Evolutionary conservation across 768 basidiomycete species (phyloP).

Genomic region (Agrocybe chaxingu): DNA sequence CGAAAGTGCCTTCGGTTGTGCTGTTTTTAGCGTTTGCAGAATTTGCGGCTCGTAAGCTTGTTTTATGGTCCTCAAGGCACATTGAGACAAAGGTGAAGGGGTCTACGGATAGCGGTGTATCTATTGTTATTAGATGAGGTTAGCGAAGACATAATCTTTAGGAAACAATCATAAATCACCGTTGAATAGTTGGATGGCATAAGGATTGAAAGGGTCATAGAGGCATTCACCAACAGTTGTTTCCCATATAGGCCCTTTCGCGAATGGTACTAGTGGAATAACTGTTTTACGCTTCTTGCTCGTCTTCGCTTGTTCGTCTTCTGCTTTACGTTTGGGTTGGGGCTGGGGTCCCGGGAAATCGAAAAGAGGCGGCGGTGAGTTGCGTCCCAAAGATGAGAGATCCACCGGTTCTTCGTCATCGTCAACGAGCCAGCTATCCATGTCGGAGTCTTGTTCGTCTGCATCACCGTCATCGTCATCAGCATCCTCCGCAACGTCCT

Average conservation of each 20-base stretch:
- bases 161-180: conserved; percentile 40
- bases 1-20: conserved; percentile 33
- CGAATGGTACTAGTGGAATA: conserved; percentile 74
- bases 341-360: conserved; percentile 18
- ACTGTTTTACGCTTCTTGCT: conserved; percentile 77
- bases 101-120: conserved; percentile 69
- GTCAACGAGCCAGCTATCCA: conserved; percentile 78
- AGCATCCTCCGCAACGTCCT: conserved; percentile 70
- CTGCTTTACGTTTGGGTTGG: conserved; percentile 64
- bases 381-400: conserved; percentile 35
- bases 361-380: conserved; percentile 32
- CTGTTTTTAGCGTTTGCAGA: conserved; percentile 7
- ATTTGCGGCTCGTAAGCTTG: conserved; percentile 21
- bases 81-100: conserved; percentile 73
- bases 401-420: conserved; percentile 58
- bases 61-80: conserved; percentile 34
- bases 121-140: conserved; percentile 32
- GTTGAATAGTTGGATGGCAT: conserved; percentile 81
- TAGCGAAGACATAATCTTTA: not conserved
- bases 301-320: conserved; percentile 42
- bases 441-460: conserved; percentile 69
- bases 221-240: conserved; percentile 59
- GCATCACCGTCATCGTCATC: conserved; percentile 58
- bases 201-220: conserved; percentile 68
- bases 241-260: conserved; percentile 85